A percentile compares a stretch with the other conserved stretches of the same genome.
Evolutionary conservation across 495 filamentous ascomycete genomes (phyloP).

Genomic region (Astrothelium subdiscretum): DNA sequence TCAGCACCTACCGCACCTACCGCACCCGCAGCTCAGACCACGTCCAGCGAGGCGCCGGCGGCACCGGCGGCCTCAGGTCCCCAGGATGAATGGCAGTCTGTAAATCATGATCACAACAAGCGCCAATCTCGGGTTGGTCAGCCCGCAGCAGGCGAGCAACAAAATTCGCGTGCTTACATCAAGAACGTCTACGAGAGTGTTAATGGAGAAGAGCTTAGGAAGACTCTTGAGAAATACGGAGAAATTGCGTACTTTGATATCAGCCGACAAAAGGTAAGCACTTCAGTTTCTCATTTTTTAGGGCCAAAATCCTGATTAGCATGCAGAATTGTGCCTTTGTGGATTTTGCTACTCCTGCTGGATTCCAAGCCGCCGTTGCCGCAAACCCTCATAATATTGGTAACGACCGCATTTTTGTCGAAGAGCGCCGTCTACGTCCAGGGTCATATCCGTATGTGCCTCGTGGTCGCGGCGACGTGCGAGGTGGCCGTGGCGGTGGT

Average conservation of each 20-base stretch:
- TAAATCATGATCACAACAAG: slow-evolving; percentile 65
- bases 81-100: slow-evolving; percentile 68
- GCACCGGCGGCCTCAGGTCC: slow-evolving; percentile 31
- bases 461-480: slow-evolving; percentile 46
- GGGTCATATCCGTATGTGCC: slow-evolving; percentile 35
- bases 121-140: slow-evolving; percentile 55
- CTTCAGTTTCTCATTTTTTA: slow-evolving; percentile 3
- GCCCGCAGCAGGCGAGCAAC: slow-evolving; percentile 25
- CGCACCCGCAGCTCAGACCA: slow-evolving; percentile 23
- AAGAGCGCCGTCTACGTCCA: slow-evolving; percentile 73
- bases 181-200: slow-evolving; percentile 89
- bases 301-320: not conserved
- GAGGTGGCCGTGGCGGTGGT: slow-evolving; percentile 39
- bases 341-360: slow-evolving; percentile 70
- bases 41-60: slow-evolving; percentile 29
- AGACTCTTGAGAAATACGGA: slow-evolving; percentile 57
- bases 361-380: slow-evolving; percentile 66
- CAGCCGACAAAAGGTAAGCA: slow-evolving; percentile 72
- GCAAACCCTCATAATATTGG: slow-evolving; percentile 80
- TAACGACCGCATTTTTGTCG: slow-evolving; percentile 69
- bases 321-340: slow-evolving; percentile 92
- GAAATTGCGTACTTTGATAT: slow-evolving; percentile 81
- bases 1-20: slow-evolving; percentile 28
- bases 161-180: slow-evolving; percentile 69
- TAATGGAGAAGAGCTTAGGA: slow-evolving; percentile 51